A percentile compares a stretch with the other conserved stretches of the same genome.
Evolutionary conservation across 202 grass and related monocot species (phyloP).

Genomic region (Tripidium arundinaceum): DNA sequence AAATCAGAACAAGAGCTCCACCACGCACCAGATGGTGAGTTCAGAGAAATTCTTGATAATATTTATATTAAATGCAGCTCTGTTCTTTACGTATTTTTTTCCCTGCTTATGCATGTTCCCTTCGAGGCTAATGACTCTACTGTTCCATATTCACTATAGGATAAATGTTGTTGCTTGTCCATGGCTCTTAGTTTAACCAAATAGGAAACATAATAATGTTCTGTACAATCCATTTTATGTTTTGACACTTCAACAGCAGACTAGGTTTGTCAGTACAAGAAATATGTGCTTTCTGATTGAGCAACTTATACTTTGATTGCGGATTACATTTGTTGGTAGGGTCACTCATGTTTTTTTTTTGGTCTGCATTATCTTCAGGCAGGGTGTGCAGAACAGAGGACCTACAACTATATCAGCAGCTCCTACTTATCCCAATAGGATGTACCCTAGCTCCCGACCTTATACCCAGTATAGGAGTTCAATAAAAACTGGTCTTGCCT

Average conservation of each 20-base stretch:
- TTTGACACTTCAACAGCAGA: neutral
- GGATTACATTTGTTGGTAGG: neutral
- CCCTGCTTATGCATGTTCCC: neutral
- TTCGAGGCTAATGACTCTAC: neutral
- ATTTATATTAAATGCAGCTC: neutral
- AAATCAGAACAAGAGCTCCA: conserved; percentile 64
- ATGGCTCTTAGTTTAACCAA: neutral
- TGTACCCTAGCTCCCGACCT: conserved; percentile 43
- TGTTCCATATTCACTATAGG: neutral
- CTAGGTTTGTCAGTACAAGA: neutral
- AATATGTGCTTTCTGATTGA: neutral
- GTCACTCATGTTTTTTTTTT: neutral
- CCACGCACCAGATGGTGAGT: conserved; percentile 54
- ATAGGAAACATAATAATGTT: neutral
- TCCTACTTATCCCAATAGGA: conserved; percentile 52
- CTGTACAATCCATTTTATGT: neutral
- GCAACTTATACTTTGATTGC: neutral
- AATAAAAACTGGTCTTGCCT: conserved; percentile 33
- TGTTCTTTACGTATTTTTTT: neutral
- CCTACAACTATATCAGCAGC: conserved; percentile 29
- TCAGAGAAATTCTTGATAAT: neutral
- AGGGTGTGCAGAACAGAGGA: conserved; percentile 46
- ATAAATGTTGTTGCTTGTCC: neutral
- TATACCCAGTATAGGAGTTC: conserved; percentile 58
- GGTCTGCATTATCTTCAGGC: conserved; percentile 22